These are phyloP conservation scores for Talaromyces verruculosus DNA, from an alignment of 2,329 filamentous ascomycete genomes.

Conservation along the genomic window DNA sequence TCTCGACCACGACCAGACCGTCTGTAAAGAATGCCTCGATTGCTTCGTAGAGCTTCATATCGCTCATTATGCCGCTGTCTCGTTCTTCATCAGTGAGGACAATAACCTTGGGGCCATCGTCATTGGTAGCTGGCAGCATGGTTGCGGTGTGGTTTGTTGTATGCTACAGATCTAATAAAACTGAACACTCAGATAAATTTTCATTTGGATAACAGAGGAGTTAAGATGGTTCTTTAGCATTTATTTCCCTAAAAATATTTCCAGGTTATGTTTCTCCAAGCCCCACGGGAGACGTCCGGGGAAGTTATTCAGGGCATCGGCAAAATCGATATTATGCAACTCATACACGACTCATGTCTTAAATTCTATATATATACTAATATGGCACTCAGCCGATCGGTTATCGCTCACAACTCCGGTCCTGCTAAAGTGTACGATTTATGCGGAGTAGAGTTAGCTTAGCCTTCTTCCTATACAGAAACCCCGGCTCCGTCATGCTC, in stretches of 20 bases:
- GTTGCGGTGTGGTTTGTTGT: neutral
- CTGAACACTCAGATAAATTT: neutral
- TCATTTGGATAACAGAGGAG: neutral
- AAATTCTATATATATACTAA: neutral
- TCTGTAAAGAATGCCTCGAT: slow-evolving; percentile 17
- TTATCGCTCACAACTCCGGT: neutral
- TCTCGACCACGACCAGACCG: slow-evolving; percentile 10
- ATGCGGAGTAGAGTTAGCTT: neutral
- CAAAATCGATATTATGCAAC: neutral
- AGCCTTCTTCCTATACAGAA: neutral
- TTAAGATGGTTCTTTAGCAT: neutral
- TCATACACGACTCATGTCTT: neutral
- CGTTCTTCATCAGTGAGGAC: slow-evolving; percentile 10
- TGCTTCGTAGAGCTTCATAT: slow-evolving; percentile 10
- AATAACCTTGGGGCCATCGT: neutral
- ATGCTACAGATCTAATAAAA: neutral
- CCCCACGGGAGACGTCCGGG: neutral
- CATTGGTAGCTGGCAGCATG: neutral
- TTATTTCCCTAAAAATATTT: neutral
- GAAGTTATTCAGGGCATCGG: neutral
- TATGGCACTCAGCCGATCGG: neutral
- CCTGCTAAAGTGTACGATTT: neutral
- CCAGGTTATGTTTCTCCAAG: neutral
- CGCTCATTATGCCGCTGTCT: slow-evolving; percentile 13
- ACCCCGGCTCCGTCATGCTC: neutral